A percentile compares a stretch with the other conserved stretches of the same genome.
These are phyloP conservation scores for Rosa hybrid DNA, from an alignment of 331 rosid species.

Conservation along the genomic window DNA sequence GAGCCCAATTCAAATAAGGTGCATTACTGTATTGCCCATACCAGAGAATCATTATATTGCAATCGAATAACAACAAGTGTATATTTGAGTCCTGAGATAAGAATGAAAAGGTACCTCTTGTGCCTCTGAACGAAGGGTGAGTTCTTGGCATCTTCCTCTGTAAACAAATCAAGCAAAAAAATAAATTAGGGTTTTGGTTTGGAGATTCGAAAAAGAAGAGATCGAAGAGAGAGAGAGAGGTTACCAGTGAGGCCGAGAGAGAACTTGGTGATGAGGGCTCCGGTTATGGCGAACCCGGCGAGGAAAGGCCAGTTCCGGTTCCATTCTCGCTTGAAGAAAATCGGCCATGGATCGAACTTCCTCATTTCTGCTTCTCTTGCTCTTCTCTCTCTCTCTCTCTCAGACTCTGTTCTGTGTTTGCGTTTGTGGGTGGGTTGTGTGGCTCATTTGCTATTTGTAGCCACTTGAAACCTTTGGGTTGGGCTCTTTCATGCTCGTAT, in stretches of 20 bases:
- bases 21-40: neutral
- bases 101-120: conserved; percentile 44
- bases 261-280: conserved; percentile 62
- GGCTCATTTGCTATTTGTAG: neutral
- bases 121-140: conserved; percentile 76
- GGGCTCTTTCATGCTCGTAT: neutral
- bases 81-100: conserved; percentile 20
- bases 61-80: neutral
- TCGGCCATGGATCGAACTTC: conserved; percentile 88
- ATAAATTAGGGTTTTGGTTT: conserved; percentile 1
- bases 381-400: neutral
- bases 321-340: conserved; percentile 93
- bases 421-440: conserved; percentile 1
- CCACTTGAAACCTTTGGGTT: neutral
- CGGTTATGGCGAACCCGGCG: conserved; percentile 84
- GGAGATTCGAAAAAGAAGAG: neutral
- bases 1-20: neutral
- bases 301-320: conserved; percentile 86
- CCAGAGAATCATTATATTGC: neutral
- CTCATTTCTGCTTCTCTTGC: conserved; percentile 37
- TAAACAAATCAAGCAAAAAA: neutral
- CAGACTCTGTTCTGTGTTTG: neutral
- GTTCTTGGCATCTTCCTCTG: conserved; percentile 92
- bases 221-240: neutral
- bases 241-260: conserved; percentile 72